phyloP scores from a whole-genome alignment of 2,329 filamentous ascomycete genomes.

The Ustulina deusta region DNA sequence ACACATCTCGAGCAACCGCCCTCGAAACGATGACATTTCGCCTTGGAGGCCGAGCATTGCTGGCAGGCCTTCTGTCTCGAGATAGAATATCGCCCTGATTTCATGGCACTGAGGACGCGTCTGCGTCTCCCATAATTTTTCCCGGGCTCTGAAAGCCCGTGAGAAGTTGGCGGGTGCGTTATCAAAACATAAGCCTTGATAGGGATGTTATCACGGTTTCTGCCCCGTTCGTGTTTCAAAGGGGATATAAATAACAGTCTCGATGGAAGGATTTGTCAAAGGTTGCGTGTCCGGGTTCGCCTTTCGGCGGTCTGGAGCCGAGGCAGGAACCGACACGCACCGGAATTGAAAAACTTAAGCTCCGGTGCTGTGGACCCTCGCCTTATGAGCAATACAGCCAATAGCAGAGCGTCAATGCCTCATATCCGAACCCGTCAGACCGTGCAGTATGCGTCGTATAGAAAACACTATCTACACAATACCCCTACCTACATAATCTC shows the following conservation, averaged over 20 bases:
- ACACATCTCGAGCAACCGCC: conserved; percentile 52
- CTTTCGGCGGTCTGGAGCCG: not conserved
- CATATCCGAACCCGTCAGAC: conserved; percentile 25
- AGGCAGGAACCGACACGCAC: not conserved
- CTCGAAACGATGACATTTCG: conserved; percentile 55
- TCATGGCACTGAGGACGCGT: conserved; percentile 27
- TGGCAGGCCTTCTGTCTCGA: conserved; percentile 57
- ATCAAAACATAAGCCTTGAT: not conserved
- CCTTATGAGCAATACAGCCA: not conserved
- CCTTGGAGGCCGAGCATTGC: conserved; percentile 54
- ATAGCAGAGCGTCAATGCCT: conserved; percentile 1
- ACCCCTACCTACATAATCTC: not conserved
- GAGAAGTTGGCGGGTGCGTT: not conserved
- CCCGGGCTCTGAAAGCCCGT: not conserved
- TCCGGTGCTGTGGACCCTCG: conserved; percentile 12
- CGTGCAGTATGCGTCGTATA: not conserved
- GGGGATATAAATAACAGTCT: conserved; percentile 3
- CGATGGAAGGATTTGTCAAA: not conserved
- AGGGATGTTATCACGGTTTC: not conserved
- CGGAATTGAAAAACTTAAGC: conserved; percentile 9
- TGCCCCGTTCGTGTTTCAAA: not conserved
- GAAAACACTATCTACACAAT: not conserved
- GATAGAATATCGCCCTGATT: conserved; percentile 49
- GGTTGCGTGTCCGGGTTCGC: not conserved
- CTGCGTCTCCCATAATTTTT: conserved; percentile 11